These are phyloP conservation scores for Globisporangium carolinianum DNA, from an alignment of 352 stramenopile species.

Conservation along the genomic window DNA sequence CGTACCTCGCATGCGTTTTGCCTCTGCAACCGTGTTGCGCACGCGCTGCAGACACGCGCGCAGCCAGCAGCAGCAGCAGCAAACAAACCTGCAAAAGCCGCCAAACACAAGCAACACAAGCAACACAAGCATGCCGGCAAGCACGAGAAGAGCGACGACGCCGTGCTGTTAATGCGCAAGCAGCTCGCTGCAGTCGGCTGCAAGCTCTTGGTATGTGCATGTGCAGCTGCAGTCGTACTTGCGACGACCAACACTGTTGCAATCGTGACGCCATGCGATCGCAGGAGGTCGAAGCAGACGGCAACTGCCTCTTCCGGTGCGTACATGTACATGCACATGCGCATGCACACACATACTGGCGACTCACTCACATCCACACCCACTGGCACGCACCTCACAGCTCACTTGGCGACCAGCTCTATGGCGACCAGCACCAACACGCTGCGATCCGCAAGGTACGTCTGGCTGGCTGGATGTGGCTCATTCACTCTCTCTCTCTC, in stretches of 20 bases:
- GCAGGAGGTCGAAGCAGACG: constrained; percentile 72
- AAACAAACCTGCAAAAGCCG: constrained; percentile 6
- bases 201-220: constrained; percentile 43
- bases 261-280: not conserved
- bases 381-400: constrained; percentile 17
- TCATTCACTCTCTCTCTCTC: not conserved
- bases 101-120: constrained; percentile 27
- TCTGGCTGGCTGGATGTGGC: too few relatives aligned
- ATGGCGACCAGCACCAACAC: constrained; percentile 64
- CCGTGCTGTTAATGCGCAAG: constrained; percentile 46
- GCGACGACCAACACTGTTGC: not conserved
- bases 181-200: constrained; percentile 47
- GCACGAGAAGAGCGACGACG: constrained; percentile 35
- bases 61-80: constrained; percentile 5
- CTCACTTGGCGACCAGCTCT: constrained; percentile 64
- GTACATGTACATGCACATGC: constrained; percentile 10
- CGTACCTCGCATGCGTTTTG: not conserved
- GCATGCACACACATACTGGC: not conserved
- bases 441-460: constrained; percentile 54
- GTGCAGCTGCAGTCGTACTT: not conserved
- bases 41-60: not conserved
- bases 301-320: constrained; percentile 82
- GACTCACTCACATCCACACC: not conserved
- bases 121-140: constrained; percentile 8
- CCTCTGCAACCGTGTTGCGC: not conserved